A percentile compares a stretch with the other conserved stretches of the same genome.
Conservation (phyloP, 306 rosid genomes). For the Dalbergia cochinchinensis region DNA sequence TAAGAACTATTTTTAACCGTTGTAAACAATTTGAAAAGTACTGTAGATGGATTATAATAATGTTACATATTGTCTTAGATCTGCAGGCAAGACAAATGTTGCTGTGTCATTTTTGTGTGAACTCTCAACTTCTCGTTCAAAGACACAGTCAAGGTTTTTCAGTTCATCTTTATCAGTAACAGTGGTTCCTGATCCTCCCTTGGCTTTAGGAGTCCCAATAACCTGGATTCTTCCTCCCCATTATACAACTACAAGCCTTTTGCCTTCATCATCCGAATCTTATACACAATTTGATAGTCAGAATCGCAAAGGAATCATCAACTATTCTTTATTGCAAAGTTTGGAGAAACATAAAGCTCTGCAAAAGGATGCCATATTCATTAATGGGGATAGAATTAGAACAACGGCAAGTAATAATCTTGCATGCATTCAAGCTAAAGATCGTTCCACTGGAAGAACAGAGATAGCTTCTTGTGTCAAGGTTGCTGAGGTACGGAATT, state of each 20-base stretch:
- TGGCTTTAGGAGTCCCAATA: constrained; percentile 87
- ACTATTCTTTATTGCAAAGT: constrained; percentile 70
- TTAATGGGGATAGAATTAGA: constrained; percentile 79
- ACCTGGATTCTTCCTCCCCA: constrained; percentile 98
- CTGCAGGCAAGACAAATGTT: constrained; percentile 84
- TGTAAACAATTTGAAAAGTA: constrained; percentile 22
- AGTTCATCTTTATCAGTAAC: constrained; percentile 73
- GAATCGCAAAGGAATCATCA: constrained; percentile 68
- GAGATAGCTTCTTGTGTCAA: constrained; percentile 91
- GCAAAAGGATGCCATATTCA: constrained; percentile 72
- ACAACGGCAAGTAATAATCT: constrained; percentile 75
- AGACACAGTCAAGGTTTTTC: constrained; percentile 58
- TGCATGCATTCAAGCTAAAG: constrained; percentile 94
- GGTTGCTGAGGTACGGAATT: constrained; percentile 80
- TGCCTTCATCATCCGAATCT: constrained; percentile 74
- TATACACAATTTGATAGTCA: constrained; percentile 62
- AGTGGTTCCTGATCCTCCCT: constrained; percentile 87
- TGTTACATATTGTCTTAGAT: constrained; percentile 54
- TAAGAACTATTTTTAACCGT: neutral
- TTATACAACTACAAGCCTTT: constrained; percentile 69
- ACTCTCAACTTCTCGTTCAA: constrained; percentile 60
- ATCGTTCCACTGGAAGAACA: constrained; percentile 74
- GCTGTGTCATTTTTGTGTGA: constrained; percentile 81
- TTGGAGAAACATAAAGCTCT: constrained; percentile 62
- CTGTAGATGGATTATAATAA: constrained; percentile 6